These are phyloP conservation scores for Citeromyces hawaiiensis DNA, from an alignment of 1,139 yeast species.

Conservation along the genomic window DNA sequence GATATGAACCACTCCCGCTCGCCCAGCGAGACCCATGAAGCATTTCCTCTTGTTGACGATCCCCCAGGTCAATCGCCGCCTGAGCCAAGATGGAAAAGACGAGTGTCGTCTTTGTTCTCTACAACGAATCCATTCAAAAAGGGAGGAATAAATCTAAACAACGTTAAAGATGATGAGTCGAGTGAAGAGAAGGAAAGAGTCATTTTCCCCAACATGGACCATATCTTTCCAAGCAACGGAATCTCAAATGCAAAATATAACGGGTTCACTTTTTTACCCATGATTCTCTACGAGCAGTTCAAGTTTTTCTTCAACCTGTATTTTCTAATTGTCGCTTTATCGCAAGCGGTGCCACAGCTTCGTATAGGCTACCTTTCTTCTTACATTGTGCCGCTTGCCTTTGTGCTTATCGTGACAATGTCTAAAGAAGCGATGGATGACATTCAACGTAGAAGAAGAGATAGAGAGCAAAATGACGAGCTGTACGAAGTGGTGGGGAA, in stretches of 20 bases:
- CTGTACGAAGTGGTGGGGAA: slow-evolving; percentile 56
- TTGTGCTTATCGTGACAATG: slow-evolving; percentile 89
- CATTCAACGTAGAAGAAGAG: slow-evolving; percentile 79
- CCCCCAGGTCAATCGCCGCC: neutral
- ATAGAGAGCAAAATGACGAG: slow-evolving; percentile 79
- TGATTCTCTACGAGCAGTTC: slow-evolving; percentile 88
- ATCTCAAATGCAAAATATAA: slow-evolving; percentile 92
- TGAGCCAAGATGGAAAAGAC: neutral
- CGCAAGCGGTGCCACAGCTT: slow-evolving; percentile 84
- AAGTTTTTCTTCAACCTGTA: slow-evolving; percentile 91
- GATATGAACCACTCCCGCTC: neutral
- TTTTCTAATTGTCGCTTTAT: slow-evolving; percentile 82
- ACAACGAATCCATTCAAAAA: slow-evolving; percentile 3
- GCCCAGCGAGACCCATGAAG: neutral
- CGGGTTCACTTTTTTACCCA: slow-evolving; percentile 77
- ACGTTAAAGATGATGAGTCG: slow-evolving; percentile 5
- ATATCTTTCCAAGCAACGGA: slow-evolving; percentile 56
- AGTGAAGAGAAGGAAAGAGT: slow-evolving; percentile 11
- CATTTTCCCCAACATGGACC: slow-evolving; percentile 22
- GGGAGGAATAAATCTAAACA: slow-evolving; percentile 11
- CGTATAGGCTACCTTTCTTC: slow-evolving; percentile 90
- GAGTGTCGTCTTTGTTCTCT: neutral
- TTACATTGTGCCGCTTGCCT: slow-evolving; percentile 85
- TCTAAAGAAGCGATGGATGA: slow-evolving; percentile 93
- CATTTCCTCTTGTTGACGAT: neutral